Conservation (phyloP, 495 filamentous ascomycete species). For the Lophiostoma macrostomum region DNA sequence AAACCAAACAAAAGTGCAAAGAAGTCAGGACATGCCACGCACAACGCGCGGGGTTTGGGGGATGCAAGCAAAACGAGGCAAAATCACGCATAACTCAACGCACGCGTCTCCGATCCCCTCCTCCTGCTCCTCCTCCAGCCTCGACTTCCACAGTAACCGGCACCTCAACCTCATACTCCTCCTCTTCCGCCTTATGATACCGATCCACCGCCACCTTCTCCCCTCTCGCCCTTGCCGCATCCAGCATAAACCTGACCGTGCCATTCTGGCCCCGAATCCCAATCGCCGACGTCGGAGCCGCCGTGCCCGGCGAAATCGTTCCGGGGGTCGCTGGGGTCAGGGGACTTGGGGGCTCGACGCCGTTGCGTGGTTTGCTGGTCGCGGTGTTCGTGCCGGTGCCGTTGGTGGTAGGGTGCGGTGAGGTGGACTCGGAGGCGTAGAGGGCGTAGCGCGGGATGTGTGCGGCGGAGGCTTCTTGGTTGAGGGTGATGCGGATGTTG, state of each 20-base stretch:
- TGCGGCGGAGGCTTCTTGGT: conserved; percentile 64
- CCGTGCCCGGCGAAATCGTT: conserved; percentile 25
- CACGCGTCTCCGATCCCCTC: background rate
- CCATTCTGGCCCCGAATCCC: conserved; percentile 62
- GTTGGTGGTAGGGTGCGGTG: conserved; percentile 29
- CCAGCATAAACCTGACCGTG: conserved; percentile 88
- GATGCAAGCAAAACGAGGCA: no score
- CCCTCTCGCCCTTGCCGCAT: conserved; percentile 66
- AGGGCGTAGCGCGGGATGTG: conserved; percentile 53
- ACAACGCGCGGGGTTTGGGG: no score
- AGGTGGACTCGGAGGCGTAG: conserved; percentile 26
- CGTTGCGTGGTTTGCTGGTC: conserved; percentile 36
- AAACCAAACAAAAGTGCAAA: no score
- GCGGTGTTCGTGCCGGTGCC: no score
- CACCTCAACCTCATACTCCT: conserved; percentile 66
- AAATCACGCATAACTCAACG: no score
- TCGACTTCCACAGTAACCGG: no score
- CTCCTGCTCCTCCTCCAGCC: conserved; percentile 1
- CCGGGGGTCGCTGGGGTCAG: conserved; percentile 35
- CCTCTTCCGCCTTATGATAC: conserved; percentile 72
- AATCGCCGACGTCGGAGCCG: conserved; percentile 37
- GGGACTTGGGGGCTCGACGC: conserved; percentile 23
- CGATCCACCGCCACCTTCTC: conserved; percentile 66
- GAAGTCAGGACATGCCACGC: no score
- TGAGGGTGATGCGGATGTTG: conserved; percentile 77